Conservation (phyloP, 2,329 filamentous ascomycete genomes). For the Zymoseptoria brevis region DNA sequence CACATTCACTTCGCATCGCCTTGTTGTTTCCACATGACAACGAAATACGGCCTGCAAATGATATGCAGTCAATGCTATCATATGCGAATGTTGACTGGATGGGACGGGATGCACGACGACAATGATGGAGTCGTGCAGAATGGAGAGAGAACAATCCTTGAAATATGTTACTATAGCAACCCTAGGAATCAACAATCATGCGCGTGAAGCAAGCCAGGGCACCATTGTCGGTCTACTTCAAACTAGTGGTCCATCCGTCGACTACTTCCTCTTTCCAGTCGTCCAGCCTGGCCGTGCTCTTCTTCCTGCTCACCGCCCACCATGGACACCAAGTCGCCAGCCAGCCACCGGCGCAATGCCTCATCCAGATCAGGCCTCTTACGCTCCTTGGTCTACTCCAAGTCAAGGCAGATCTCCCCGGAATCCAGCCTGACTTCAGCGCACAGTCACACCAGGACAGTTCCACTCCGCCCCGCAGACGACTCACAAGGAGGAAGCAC, state of each 20-base stretch:
- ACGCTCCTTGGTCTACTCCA: slow-evolving; percentile 47
- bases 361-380: slow-evolving; percentile 39
- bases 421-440: slow-evolving; percentile 36
- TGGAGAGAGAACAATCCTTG: neutral
- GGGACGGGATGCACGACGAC: neutral
- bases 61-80: neutral
- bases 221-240: neutral
- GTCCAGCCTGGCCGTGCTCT: neutral
- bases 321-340: slow-evolving; percentile 11
- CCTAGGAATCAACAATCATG: neutral
- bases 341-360: slow-evolving; percentile 20
- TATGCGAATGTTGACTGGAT: neutral
- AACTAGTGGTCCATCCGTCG: neutral
- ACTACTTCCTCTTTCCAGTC: neutral
- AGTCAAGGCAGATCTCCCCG: slow-evolving; percentile 38
- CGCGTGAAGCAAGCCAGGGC: neutral
- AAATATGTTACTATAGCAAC: neutral
- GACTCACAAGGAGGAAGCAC: slow-evolving; percentile 36
- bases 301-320: neutral
- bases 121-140: neutral
- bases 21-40: neutral
- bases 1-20: neutral
- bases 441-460: slow-evolving; percentile 22
- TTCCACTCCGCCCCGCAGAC: slow-evolving; percentile 43
- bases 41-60: neutral